Evolutionary conservation across 164 flowering plant species (phyloP), one percentile per base, ranked within the genome.

Genomic region (Vitis rupestris): DNA sequence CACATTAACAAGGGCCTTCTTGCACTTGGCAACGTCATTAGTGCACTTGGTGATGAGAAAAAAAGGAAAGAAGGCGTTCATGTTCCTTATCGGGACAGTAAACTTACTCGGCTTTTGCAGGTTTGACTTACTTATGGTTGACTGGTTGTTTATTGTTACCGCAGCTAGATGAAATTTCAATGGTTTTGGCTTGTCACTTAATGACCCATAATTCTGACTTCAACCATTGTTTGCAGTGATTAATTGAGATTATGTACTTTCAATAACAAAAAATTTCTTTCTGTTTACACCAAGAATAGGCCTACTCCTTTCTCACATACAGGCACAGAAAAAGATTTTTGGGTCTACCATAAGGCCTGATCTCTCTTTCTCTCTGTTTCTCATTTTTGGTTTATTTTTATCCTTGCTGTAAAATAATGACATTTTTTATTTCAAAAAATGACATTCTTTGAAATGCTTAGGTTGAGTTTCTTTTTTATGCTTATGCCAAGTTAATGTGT

Each of bases 41-140:
- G 99, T 79, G 98, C 99, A 56, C 95, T 96, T 73, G 99, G 99
- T 53, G 99, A 96, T 84, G 97, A 96, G 70, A 96, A 93, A 77
- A 96, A 93, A 79, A 85, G 95, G 61, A 96, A 92, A 84, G 99
- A 96, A 80, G 92, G 90, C 64, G 81, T 80, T 57, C 99, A 96
- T 78, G 98, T 96, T 76, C 99, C 99, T 66, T 96, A 96, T 78
- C 83, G 99, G 61, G 99, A 96, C 70, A 96, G 99, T 83, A 93
- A 96, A 86, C 94, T 96, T 58, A 96, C 99, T 74, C 88, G 99
- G 59, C 91, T 96, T 50, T 88, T 96, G 78, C 99, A 96, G 99
- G 99, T 95, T 78, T 68, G 75, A 27, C 71, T 59, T 58, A 23
- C 27, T 23, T 23, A 37, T 16, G 55, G 10, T 65, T 11, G 30